phyloP scores from a whole-genome alignment of 2,329 filamentous ascomycete genomes.

The Akanthomyces muscarius region DNA sequence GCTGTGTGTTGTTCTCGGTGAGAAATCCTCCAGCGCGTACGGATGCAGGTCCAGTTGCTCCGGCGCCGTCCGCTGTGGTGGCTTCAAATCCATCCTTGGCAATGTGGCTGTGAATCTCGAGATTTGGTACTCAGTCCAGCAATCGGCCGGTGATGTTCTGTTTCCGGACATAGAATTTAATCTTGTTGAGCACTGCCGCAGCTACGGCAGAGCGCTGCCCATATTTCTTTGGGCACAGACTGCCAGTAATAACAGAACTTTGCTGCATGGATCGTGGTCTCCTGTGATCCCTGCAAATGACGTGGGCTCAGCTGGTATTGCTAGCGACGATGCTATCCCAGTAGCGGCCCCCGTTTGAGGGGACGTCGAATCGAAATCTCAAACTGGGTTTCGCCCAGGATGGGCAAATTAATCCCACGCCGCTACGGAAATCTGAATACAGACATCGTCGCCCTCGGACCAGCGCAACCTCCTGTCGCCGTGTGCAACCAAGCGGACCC shows the following conservation, averaged over 20 bases:
- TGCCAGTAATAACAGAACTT: not conserved
- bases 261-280: not conserved
- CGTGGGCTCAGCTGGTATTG: constrained; percentile 3
- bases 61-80: not conserved
- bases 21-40: not conserved
- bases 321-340: not conserved
- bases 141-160: not conserved
- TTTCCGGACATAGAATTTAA: not conserved
- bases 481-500: not conserved
- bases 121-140: not conserved
- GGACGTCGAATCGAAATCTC: constrained; percentile 1
- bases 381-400: constrained; percentile 1
- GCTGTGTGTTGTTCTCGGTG: not conserved
- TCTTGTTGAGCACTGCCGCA: not conserved
- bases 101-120: not conserved
- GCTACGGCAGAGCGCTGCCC: not conserved
- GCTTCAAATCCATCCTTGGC: too few relatives aligned
- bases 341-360: not conserved
- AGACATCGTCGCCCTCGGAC: not conserved
- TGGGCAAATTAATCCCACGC: not conserved
- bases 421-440: not conserved
- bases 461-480: not conserved
- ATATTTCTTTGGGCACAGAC: not conserved
- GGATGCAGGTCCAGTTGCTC: not conserved
- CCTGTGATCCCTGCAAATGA: not conserved